phyloP scores from a whole-genome alignment of 2,329 filamentous ascomycete species.

The Claviceps purpurea region DNA sequence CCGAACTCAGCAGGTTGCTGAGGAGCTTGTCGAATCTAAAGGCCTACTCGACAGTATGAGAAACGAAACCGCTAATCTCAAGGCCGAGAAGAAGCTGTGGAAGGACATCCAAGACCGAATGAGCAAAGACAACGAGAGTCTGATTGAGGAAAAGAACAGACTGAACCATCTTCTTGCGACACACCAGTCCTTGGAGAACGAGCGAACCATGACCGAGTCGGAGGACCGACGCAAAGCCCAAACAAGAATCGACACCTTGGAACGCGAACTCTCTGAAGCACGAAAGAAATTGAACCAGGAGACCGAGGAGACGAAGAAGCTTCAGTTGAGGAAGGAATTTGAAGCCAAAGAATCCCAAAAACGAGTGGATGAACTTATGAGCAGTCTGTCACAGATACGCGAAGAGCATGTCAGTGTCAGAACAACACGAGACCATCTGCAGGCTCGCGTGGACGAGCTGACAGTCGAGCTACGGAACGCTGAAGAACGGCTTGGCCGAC shows the following conservation, averaged over 20 bases:
- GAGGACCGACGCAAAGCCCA: constrained; percentile 74
- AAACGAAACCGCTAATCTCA: constrained; percentile 82
- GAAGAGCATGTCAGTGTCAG: constrained; percentile 80
- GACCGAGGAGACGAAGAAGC: constrained; percentile 70
- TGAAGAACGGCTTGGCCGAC: constrained; percentile 70
- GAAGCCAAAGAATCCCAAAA: constrained; percentile 81
- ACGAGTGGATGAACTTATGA: constrained; percentile 81
- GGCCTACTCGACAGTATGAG: constrained; percentile 74
- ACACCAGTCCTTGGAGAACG: constrained; percentile 80
- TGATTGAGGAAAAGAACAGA: constrained; percentile 72
- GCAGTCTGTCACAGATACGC: constrained; percentile 63
- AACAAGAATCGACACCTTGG: constrained; percentile 61
- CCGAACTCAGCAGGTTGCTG: constrained; percentile 78
- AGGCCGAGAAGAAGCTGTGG: constrained; percentile 89
- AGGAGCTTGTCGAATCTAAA: constrained; percentile 80
- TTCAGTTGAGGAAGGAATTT: constrained; percentile 73
- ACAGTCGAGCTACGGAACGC: constrained; percentile 78
- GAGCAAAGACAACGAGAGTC: constrained; percentile 71
- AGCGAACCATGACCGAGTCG: constrained; percentile 72
- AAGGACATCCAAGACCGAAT: constrained; percentile 85
- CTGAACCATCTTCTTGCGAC: constrained; percentile 73
- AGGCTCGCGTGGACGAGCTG: constrained; percentile 77
- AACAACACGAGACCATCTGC: constrained; percentile 79
- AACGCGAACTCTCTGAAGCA: constrained; percentile 61
- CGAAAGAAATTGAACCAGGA: constrained; percentile 79